These are phyloP conservation scores for Botrytis hyacinthi DNA, from an alignment of 2,329 filamentous ascomycete genomes.

Conservation along the genomic window DNA sequence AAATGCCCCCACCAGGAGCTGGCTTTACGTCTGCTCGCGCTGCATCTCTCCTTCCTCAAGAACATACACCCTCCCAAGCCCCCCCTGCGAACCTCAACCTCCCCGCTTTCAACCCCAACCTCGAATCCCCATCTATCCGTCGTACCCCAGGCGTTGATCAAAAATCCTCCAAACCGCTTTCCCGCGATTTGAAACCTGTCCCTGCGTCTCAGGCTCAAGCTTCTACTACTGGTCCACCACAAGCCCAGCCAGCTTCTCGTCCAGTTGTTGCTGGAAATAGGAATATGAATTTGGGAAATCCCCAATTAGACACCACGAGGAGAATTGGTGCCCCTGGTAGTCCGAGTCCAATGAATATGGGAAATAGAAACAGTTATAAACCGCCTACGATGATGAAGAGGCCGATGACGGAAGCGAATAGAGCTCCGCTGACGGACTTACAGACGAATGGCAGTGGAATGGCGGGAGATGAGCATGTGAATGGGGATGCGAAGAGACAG, in stretches of 20 bases:
- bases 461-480: constrained; percentile 22
- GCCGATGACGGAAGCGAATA: constrained; percentile 26
- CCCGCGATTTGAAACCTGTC: constrained; percentile 54
- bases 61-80: constrained; percentile 25
- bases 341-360: constrained; percentile 49
- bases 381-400: constrained; percentile 56
- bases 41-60: constrained; percentile 54
- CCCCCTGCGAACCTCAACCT: constrained; percentile 46
- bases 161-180: constrained; percentile 68
- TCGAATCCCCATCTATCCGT: constrained; percentile 80
- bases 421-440: constrained; percentile 35
- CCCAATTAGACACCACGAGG: constrained; percentile 46
- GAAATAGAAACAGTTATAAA: constrained; percentile 57
- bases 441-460: constrained; percentile 37
- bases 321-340: constrained; percentile 59
- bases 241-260: constrained; percentile 24
- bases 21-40: constrained; percentile 72
- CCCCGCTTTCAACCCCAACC: constrained; percentile 68
- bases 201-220: constrained; percentile 38
- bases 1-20: constrained; percentile 31
- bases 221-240: constrained; percentile 35
- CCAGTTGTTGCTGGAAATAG: background rate
- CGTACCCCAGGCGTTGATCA: constrained; percentile 89
- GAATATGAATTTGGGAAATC: constrained; percentile 1
- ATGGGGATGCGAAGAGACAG: constrained; percentile 38